Evolutionary conservation across 176 grass and related monocot species (phyloP).

Genomic region (Bromus sterilis): DNA sequence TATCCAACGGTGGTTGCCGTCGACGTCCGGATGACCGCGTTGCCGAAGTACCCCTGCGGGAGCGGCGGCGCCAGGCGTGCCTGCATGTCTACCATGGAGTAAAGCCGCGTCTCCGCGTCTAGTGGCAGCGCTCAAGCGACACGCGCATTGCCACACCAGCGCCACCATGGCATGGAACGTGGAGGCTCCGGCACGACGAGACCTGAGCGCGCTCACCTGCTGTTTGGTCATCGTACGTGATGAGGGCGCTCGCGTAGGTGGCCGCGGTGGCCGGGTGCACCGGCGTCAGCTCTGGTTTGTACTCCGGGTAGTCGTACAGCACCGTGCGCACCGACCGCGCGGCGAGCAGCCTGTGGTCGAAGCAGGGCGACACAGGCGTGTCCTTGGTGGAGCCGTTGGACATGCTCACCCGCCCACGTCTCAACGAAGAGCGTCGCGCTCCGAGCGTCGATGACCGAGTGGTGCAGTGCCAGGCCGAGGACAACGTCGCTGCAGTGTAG

Average conservation of each 20-base stretch:
- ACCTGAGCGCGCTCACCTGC: constrained; percentile 30
- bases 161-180: constrained; percentile 52
- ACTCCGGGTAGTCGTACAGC: too few relatives aligned
- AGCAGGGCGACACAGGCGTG: not conserved
- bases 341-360: constrained; percentile 33
- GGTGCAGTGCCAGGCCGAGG: too few relatives aligned
- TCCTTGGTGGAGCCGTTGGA: not conserved
- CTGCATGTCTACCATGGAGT: constrained; percentile 54
- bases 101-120: constrained; percentile 20
- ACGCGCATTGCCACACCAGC: constrained; percentile 54
- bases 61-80: constrained; percentile 41
- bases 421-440: constrained; percentile 40
- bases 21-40: constrained; percentile 55
- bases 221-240: constrained; percentile 2
- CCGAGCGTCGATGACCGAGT: constrained; percentile 29
- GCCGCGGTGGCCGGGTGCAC: too few relatives aligned
- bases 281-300: too few relatives aligned
- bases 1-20: not conserved
- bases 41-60: constrained; percentile 36
- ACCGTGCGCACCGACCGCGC: too few relatives aligned
- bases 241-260: constrained; percentile 15
- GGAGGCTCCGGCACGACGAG: constrained; percentile 24
- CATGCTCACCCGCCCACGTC: constrained; percentile 41
- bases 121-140: constrained; percentile 24
- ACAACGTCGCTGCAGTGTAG: constrained; percentile 56